Base-by-base conservation (phyloP, 352 stramenopile species). In the Phytopythium chamaehyphon region DNA sequence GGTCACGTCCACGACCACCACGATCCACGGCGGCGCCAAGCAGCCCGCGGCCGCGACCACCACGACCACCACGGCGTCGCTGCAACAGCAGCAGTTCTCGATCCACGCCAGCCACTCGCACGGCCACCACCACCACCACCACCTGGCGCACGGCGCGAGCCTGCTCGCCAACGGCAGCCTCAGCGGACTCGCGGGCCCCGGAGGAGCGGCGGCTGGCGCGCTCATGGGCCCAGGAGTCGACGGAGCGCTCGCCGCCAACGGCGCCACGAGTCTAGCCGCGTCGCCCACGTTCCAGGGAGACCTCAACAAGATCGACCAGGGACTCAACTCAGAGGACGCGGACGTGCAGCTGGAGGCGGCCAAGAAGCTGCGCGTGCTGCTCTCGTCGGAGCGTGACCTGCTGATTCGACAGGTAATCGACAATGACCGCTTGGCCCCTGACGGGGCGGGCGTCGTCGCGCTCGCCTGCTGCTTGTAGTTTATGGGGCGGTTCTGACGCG, bases 331-430 rank as follows among this genome's bases (percentile, higher is more conserved):
- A 40, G 78, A 94, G 49, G 77, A 94, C 47, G 76, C 81, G 1
- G 79, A 89, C 47, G 75, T 92, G 45, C 83, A 94, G 60, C 64
- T 92, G 10, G 82, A 91, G 59, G 83, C 83, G 8, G 83, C 83
- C 40, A 94, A 93, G 68, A 94, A 94, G 63, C 66, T 94, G 40
- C 83, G 83, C n/a, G 76, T 88, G 40, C 50, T 94, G 54, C 71
- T 94, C 16, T 92, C 81, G 24, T 90, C 79, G 14, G 83, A 94
- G 51, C 77, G 83, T 26, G 83, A 94, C 64, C 57, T 92, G 37
- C 62, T 94, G 16, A 94, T 94, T 65, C 81, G 83, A 47, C 81
- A 94, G 77, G 83, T 93, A 67, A 21, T 50, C 43, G 23, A 26
- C 15, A n/a, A 39, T 38, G 21, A n/a, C 19, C 18, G 26, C 31